A percentile compares a stretch with the other conserved stretches of the same genome.
Evolutionary conservation across 2,329 filamentous ascomycete genomes (phyloP).

Genomic region (Setomelanomma holmii): DNA sequence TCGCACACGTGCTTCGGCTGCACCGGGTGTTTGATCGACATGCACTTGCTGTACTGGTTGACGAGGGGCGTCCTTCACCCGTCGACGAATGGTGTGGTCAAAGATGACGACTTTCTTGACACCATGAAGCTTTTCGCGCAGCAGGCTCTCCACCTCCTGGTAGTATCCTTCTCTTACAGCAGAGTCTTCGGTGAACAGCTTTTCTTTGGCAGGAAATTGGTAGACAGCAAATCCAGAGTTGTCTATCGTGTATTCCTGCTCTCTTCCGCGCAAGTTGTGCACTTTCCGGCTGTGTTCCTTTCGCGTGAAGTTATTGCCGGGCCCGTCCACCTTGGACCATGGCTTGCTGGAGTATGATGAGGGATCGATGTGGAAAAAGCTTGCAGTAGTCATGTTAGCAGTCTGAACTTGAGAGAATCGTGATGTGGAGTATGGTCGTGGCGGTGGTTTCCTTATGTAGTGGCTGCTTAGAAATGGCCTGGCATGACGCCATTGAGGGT

Average conservation of each 20-base stretch:
- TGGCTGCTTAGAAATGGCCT: slow-evolving; percentile 30
- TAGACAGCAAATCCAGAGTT: slow-evolving; percentile 66
- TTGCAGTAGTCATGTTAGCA: slow-evolving; percentile 62
- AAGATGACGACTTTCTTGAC: slow-evolving; percentile 72
- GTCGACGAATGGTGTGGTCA: slow-evolving; percentile 72
- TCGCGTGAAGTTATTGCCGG: slow-evolving; percentile 61
- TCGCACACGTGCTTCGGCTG: slow-evolving; percentile 67
- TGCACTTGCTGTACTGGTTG: slow-evolving; percentile 74
- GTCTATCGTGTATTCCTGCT: slow-evolving; percentile 62
- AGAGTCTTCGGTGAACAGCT: slow-evolving; percentile 62
- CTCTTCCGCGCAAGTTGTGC: slow-evolving; percentile 61
- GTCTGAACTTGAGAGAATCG: not conserved
- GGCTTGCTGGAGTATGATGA: slow-evolving; percentile 61
- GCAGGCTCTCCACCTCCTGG: slow-evolving; percentile 64
- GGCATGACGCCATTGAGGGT: slow-evolving; percentile 26
- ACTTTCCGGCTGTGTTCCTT: slow-evolving; percentile 58
- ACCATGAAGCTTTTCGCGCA: slow-evolving; percentile 62
- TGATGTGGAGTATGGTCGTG: not conserved
- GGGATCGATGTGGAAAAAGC: slow-evolving; percentile 68
- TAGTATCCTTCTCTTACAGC: slow-evolving; percentile 67
- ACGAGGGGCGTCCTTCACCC: slow-evolving; percentile 61
- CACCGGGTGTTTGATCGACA: slow-evolving; percentile 72
- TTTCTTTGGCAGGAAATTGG: slow-evolving; percentile 60
- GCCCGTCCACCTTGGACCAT: slow-evolving; percentile 71
- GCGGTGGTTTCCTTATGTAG: slow-evolving; percentile 14